Base-by-base conservation (phyloP, 1,284 basidiomycete species). In the Malassezia pachydermatis region DNA sequence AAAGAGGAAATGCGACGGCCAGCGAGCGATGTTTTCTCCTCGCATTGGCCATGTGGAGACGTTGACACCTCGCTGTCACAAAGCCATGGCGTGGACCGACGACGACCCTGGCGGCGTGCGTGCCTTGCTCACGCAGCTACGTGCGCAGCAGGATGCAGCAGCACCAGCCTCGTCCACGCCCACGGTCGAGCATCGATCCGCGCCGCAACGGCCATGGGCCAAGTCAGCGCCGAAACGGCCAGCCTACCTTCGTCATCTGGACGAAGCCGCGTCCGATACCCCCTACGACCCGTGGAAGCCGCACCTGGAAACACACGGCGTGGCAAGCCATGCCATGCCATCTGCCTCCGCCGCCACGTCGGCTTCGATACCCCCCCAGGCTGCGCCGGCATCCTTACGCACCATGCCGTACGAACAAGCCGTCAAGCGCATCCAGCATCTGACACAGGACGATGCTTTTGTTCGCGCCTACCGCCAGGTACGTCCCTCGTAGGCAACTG, bases 51-150 rank as follows among this genome's bases (percentile, higher is more conserved):
- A n/a, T n/a, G n/a, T n/a, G n/a, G n/a, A n/a, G n/a, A n/a, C n/a
- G n/a, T n/a, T 29, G 28, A 8, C n/a, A n/a, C n/a, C n/a, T n/a
- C n/a, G n/a, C n/a, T n/a, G n/a, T n/a, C n/a, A n/a, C n/a, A n/a
- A n/a, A n/a, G n/a, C n/a, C n/a, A n/a, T n/a, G n/a, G n/a, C n/a
- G n/a, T n/a, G n/a, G n/a, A n/a, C n/a, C n/a, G n/a, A n/a, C n/a
- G n/a, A 45, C 44, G 50, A 52, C 37, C 44, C 50, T 4, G 44
- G 50, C 23, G 40, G 50, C 17, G 44, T 52, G 28, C 50, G 43
- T 2, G 45, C 44, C 20, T 30, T 52, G 25, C 50, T 52, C 4
- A 40, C 50, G 4, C 22, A 38, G 45, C 50, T 52, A 19, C 50
- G 50, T 4, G 45, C 25, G 23, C 45, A 45, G 39, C 37, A 52